These are phyloP conservation scores for Raddia guianensis DNA, from an alignment of 176 grass and related monocot genomes.

Conservation along the genomic window DNA sequence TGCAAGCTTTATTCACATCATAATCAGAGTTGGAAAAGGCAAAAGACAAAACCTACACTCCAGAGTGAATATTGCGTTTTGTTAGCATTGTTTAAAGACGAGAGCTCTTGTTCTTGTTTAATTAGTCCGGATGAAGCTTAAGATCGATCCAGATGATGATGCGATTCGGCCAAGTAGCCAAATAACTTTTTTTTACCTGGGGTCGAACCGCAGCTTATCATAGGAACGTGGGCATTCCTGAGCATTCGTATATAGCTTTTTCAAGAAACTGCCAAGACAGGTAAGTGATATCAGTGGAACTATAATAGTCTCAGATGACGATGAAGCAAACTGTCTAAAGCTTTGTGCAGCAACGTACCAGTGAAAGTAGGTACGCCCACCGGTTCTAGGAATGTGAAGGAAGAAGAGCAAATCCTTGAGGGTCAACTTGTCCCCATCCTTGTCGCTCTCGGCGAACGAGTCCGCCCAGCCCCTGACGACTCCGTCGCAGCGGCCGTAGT, in stretches of 20 bases:
- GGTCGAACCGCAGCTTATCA: constrained; percentile 83
- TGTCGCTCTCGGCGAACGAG: constrained; percentile 37
- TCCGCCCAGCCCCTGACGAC: constrained; percentile 70
- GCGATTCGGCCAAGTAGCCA: background rate
- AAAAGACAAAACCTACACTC: background rate
- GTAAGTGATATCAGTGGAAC: background rate
- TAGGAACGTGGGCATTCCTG: constrained; percentile 91
- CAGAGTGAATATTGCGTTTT: background rate
- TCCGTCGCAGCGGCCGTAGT: constrained; percentile 61
- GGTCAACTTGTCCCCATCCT: constrained; percentile 56
- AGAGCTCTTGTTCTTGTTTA: background rate
- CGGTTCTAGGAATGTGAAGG: constrained; percentile 91
- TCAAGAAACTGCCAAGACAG: constrained; percentile 68
- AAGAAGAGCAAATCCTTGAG: constrained; percentile 95
- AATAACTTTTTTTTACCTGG: constrained; percentile 55
- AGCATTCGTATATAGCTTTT: constrained; percentile 68
- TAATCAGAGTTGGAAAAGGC: background rate
- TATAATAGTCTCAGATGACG: background rate
- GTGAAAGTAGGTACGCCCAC: constrained; percentile 88
- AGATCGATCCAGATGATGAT: background rate
- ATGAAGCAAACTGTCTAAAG: background rate
- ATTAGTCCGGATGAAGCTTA: background rate
- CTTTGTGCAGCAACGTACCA: constrained; percentile 48
- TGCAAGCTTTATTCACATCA: background rate
- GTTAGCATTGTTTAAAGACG: background rate